These are phyloP conservation scores for Lippia alba DNA, from an alignment of 305 asterid genomes.

Conservation along the genomic window DNA sequence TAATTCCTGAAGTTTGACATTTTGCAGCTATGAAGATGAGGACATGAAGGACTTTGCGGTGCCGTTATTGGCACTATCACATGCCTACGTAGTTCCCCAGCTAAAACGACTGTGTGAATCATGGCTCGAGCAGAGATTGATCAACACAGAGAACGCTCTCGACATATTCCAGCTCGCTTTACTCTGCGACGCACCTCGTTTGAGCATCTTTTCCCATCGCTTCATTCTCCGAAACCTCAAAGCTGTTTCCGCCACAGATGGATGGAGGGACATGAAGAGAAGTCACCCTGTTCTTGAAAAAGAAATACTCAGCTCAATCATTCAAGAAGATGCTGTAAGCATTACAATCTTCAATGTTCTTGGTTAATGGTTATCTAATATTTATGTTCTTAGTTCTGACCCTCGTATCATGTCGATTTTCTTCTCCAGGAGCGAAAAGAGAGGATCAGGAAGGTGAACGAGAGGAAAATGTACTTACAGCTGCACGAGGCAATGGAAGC, in stretches of 20 bases:
- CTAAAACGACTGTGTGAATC: conserved; percentile 67
- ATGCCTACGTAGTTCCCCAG: conserved; percentile 65
- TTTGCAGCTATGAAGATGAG: conserved; percentile 74
- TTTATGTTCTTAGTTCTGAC: neutral
- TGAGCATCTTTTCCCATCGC: conserved; percentile 75
- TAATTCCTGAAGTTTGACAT: conserved; percentile 18
- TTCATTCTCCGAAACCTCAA: conserved; percentile 67
- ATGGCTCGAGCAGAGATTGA: conserved; percentile 65
- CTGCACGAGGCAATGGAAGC: conserved; percentile 96
- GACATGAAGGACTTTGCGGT: conserved; percentile 65
- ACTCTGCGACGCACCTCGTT: conserved; percentile 83
- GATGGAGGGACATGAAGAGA: conserved; percentile 84
- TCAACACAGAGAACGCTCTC: conserved; percentile 61
- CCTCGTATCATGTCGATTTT: neutral
- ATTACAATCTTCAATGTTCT: neutral
- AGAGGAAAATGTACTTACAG: conserved; percentile 63
- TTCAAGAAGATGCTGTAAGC: conserved; percentile 64
- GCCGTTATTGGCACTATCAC: conserved; percentile 75
- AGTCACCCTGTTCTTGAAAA: conserved; percentile 87
- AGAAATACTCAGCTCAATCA: conserved; percentile 53
- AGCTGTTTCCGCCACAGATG: conserved; percentile 69
- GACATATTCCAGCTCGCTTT: conserved; percentile 87
- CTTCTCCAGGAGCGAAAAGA: conserved; percentile 54
- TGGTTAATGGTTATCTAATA: too few species aligned
- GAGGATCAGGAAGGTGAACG: conserved; percentile 54